These are phyloP conservation scores for Penicillium psychrosexuale DNA, from an alignment of 2,329 filamentous ascomycete species.

Conservation along the genomic window DNA sequence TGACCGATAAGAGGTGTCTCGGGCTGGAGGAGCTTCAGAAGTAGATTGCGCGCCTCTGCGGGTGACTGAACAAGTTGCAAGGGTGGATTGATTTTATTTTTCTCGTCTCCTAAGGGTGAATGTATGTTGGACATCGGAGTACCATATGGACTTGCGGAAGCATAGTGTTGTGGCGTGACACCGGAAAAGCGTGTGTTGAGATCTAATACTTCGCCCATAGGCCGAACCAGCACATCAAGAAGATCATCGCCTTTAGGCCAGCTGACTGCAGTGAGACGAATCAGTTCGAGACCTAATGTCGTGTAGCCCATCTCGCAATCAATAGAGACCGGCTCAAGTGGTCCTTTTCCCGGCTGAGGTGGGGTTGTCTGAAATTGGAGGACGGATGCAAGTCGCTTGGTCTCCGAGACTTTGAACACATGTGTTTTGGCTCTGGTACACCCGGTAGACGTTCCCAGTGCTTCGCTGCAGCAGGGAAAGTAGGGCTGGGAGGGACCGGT, in stretches of 20 bases:
- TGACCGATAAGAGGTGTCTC: constrained; percentile 85
- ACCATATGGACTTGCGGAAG: constrained; percentile 60
- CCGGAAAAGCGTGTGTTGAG: constrained; percentile 92
- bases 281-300: constrained; percentile 78
- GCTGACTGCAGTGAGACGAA: constrained; percentile 81
- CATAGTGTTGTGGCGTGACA: constrained; percentile 73
- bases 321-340: constrained; percentile 63
- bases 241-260: constrained; percentile 77
- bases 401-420: constrained; percentile 79
- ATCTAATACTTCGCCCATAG: constrained; percentile 79
- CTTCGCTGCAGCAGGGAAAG: constrained; percentile 76
- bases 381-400: constrained; percentile 70
- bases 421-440: constrained; percentile 71
- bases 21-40: constrained; percentile 73
- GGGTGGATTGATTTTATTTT: constrained; percentile 31
- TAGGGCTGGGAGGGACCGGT: constrained; percentile 58
- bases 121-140: constrained; percentile 25
- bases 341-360: constrained; percentile 28
- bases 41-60: constrained; percentile 66
- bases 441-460: constrained; percentile 67
- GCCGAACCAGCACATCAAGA: constrained; percentile 80
- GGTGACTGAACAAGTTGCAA: constrained; percentile 76
- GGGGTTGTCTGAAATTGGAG: constrained; percentile 81
- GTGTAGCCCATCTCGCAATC: constrained; percentile 99
- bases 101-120: constrained; percentile 21